Conservation (phyloP, 441 rosid genomes). For the Erodium moschatum region DNA sequence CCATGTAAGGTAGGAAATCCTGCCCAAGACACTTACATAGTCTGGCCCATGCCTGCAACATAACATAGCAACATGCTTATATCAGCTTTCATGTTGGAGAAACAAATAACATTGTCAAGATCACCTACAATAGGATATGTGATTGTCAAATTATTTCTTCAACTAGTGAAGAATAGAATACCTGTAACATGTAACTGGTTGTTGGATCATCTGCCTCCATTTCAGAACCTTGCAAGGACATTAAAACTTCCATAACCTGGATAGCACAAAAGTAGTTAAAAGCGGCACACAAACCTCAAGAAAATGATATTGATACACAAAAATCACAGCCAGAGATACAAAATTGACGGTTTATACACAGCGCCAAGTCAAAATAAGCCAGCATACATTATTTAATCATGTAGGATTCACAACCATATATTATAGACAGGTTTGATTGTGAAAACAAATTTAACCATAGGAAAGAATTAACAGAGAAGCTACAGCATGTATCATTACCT, state of each 20-base stretch:
- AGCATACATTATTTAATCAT: background rate
- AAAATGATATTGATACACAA: background rate
- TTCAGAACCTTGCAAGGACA: conserved; percentile 39
- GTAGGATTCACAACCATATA: background rate
- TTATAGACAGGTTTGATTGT: background rate
- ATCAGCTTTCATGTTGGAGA: background rate
- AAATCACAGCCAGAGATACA: too few relatives aligned
- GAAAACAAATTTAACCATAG: background rate
- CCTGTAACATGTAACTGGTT: conserved; percentile 42
- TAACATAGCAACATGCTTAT: conserved; percentile 6
- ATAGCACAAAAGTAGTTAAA: conserved; percentile 5
- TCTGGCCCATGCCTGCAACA: conserved; percentile 49
- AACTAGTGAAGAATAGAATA: conserved; percentile 14
- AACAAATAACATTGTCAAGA: background rate
- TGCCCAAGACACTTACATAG: conserved; percentile 50
- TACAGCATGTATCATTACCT: conserved; percentile 26
- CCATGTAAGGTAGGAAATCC: conserved; percentile 45
- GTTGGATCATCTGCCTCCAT: conserved; percentile 43
- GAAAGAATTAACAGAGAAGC: background rate
- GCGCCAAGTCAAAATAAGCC: background rate
- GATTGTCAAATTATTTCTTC: background rate
- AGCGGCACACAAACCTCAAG: background rate
- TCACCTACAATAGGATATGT: background rate
- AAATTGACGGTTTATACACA: too few relatives aligned
- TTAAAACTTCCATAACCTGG: conserved; percentile 45